Base-by-base conservation (phyloP, 495 filamentous ascomycete genomes). In the Copromyces sp. region DNA sequence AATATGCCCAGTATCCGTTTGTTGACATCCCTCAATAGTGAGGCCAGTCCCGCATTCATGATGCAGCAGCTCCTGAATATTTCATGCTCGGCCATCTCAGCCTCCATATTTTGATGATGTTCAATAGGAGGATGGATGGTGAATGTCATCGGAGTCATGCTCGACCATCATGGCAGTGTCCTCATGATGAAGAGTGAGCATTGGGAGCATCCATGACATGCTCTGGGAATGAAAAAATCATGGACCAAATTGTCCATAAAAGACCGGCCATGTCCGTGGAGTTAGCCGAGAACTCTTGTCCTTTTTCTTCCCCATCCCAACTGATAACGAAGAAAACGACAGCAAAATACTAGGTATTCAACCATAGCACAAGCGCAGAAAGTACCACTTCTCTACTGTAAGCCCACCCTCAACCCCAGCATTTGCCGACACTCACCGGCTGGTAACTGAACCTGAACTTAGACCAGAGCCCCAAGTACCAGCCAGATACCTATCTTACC, bases 221-320 rank as follows among this genome's bases (percentile, higher is more conserved):
- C 12, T 35, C 29, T 9, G 6, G 1, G 2, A 0, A 11, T 5
- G 5, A 35, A 11, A 12, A 32, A 65, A 65, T 9, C 2, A 14
- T 16, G 0, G 29, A 1, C 2, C 24, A 17, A 3, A 4, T 0
- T 3, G 2, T 4, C 14, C 3, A 65, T 65, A 65, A 65, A 9
- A 8, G 0, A 1, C 14, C 0, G 32, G 6, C 5, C 12, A 65
- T 65, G 1, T 61, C 16, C 2, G 32, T 17, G 0, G 14, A 35
- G 0, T 1, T 59, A 0, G 20, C 20, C 2, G 1, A 2, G 14
- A 17, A 5, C 5, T 29, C 2, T 9, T 32, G 14, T 3, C 3
- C 12, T 11, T 4, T 17, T 61, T 35, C 53, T 17, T 37, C 14
- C 53, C 29, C 1, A 35, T 16, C 53, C 14, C 29, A 35, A 17